Evolutionary conservation across 305 asterid species (phyloP), one percentile per base, ranked within the genome.

Genomic region (Ilex paraguariensis): DNA sequence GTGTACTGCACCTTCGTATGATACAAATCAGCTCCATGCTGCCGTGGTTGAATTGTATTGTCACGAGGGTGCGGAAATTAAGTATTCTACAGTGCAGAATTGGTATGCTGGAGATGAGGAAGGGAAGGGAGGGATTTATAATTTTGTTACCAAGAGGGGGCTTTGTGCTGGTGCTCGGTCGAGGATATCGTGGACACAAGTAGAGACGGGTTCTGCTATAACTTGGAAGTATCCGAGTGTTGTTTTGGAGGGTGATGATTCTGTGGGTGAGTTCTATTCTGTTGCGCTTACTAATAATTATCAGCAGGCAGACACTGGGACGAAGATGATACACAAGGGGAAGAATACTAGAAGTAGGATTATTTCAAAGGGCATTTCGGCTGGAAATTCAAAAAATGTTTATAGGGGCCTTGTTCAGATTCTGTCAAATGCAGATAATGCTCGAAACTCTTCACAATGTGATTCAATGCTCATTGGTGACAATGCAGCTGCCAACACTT

Each of bases 211-310:
- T 14, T 87, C 97, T 8, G 98, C 98, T 31, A 93, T 93, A 70
- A 93, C 97, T 12, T 90, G 98, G 98, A 93, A 93, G 79, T 93
- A 93, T 66, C 98, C 98, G 0, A 93, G 98, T 73, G 98, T 90
- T 56, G 63, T 93, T 60, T 66, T 93, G 57, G 98, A 93, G 76
- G 98, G 98, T 8, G 98, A 93, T 63, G 88, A 83, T 32, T 93
- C 98, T 0, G 90, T 93, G 56, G 98, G 98, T 7, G 98, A 93
- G 51, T 93, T 93, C 66, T 93, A 93, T 61, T 93, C 97, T 3
- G 98, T 93, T 66, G 97, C 97, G 0, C 70, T 93, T 80, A 93
- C 97, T 5, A 93, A 93, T 76, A 87, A 93, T 60, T 77, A 64
- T 69, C 99, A 90, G 82, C 97, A 93, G 79, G 99, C 99, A 12